These are phyloP conservation scores for Pythium brachiatum DNA, from an alignment of 352 stramenopile species.

Conservation along the genomic window DNA sequence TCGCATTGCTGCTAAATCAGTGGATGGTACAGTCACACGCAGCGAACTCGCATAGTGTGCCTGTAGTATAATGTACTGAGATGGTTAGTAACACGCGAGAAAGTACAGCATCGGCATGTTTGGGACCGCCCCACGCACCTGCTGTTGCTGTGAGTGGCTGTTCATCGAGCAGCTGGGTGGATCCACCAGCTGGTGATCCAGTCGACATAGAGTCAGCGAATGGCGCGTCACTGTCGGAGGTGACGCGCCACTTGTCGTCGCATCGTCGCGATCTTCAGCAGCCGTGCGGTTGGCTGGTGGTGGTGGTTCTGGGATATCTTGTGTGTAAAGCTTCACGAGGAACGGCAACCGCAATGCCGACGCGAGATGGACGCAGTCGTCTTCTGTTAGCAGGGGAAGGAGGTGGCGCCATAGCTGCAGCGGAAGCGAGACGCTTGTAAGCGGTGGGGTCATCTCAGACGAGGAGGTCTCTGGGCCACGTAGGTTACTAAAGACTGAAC, in stretches of 20 bases:
- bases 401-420: neutral
- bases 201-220: neutral
- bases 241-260: neutral
- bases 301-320: neutral
- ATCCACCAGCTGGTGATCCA: neutral
- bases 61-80: neutral
- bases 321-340: neutral
- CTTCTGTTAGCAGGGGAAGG: neutral
- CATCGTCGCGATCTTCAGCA: neutral
- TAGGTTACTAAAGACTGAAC: too few relatives aligned
- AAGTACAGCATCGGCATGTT: too few relatives aligned
- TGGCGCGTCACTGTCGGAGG: neutral
- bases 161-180: neutral
- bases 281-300: neutral
- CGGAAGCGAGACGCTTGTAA: neutral
- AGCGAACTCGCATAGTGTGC: neutral
- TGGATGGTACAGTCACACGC: neutral
- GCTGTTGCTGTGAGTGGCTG: neutral
- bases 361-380: neutral
- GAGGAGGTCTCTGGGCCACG: too few relatives aligned
- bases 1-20: neutral
- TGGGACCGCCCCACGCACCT: neutral
- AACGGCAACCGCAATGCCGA: neutral
- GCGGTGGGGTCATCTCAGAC: neutral
- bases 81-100: neutral